Conservation (phyloP, 176 grass and related monocot species). For the Triticum aestivum region IWGSC_CS_RefSeq_v2.1 NC_057811.1:93535179-93535678, state of each 20-base stretch:
- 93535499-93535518: neutral
- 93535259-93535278: neutral
- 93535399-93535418: neutral
- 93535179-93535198: neutral
- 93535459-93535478: neutral
- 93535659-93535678: constrained; percentile 12
- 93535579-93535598: neutral
- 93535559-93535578: neutral
- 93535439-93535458: neutral
- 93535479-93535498: neutral
- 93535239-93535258: constrained; percentile 9
- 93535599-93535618: neutral
- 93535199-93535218: neutral
- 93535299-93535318: neutral
- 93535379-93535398: neutral
- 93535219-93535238: neutral
- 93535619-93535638: neutral
- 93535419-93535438: neutral
- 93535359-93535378: neutral
- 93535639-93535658: neutral
- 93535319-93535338: neutral
- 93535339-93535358: neutral
- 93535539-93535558: neutral
- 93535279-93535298: constrained; percentile 16
- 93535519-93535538: neutral